Conservation (phyloP, 257 asterid genomes). For the Nicotiana benthamiana region DNA sequence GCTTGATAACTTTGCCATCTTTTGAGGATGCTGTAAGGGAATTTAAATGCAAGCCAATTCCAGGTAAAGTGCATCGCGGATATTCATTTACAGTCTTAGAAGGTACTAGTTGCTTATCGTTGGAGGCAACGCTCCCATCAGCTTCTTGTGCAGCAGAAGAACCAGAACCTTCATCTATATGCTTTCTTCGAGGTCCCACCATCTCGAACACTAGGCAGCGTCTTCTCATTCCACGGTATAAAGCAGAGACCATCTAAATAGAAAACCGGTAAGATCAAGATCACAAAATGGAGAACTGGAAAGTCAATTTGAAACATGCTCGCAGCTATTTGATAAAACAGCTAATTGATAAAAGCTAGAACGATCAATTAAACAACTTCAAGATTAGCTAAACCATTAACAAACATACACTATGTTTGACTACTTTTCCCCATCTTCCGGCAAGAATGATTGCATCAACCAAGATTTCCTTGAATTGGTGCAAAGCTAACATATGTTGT, state of each 20-base stretch:
- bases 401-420: neutral
- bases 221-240: slow-evolving; percentile 87
- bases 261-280: neutral
- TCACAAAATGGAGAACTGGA: neutral
- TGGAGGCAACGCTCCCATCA: slow-evolving; percentile 29
- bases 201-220: slow-evolving; percentile 86
- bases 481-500: neutral
- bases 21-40: slow-evolving; percentile 70
- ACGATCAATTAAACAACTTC: neutral
- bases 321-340: neutral
- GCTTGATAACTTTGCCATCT: slow-evolving; percentile 40
- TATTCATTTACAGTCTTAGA: slow-evolving; percentile 30
- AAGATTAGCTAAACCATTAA: neutral
- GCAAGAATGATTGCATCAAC: neutral
- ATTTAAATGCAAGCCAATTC: slow-evolving; percentile 91
- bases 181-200: slow-evolving; percentile 58
- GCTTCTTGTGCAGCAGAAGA: slow-evolving; percentile 34
- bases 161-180: slow-evolving; percentile 33
- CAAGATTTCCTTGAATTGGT: neutral
- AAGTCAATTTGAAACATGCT: neutral
- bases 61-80: slow-evolving; percentile 50
- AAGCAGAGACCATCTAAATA: slow-evolving; percentile 55
- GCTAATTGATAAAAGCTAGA: neutral
- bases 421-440: neutral
- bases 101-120: slow-evolving; percentile 26